Evolutionary conservation across 75 land plant species (phyloP).

Genomic region (Pseudotsuga menziesii): DNA sequence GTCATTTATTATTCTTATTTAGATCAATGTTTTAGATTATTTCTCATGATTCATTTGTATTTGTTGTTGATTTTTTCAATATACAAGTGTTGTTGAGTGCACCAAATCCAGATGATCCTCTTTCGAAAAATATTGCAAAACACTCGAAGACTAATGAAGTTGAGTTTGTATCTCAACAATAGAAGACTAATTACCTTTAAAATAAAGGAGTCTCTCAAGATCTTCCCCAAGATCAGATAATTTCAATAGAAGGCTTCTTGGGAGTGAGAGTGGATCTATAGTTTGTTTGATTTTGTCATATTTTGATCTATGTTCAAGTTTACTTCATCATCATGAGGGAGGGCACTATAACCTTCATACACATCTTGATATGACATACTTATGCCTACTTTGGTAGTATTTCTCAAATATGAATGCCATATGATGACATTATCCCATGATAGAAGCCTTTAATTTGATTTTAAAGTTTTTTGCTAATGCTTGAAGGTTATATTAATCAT

Average conservation of each 20-base stretch:
- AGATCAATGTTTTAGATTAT: background rate
- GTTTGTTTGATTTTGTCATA: too few relatives aligned
- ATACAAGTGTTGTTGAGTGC: conserved; percentile 96
- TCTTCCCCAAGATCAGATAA: too few relatives aligned
- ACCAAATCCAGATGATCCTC: conserved; percentile 95
- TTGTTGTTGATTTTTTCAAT: conserved; percentile 24
- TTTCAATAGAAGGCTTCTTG: too few relatives aligned
- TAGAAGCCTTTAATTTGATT: background rate
- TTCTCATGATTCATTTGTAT: background rate
- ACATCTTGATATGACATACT: conserved; percentile 40
- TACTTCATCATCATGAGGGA: background rate
- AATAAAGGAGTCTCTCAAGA: too few relatives aligned
- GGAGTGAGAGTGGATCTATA: too few relatives aligned
- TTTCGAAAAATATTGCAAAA: conserved; percentile 93
- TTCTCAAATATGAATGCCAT: conserved; percentile 37
- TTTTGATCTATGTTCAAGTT: background rate
- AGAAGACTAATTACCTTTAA: too few relatives aligned
- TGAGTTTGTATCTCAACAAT: conserved; percentile 37
- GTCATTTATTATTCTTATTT: background rate
- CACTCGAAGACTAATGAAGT: conserved; percentile 93
- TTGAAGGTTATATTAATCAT: too few relatives aligned
- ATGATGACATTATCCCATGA: background rate
- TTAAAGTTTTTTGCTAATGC: too few relatives aligned
- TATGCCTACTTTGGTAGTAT: conserved; percentile 50
- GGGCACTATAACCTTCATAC: conserved; percentile 16